Evolutionary conservation across 768 basidiomycete genomes (phyloP).

Genomic region (Exidia glandulosa): DNA sequence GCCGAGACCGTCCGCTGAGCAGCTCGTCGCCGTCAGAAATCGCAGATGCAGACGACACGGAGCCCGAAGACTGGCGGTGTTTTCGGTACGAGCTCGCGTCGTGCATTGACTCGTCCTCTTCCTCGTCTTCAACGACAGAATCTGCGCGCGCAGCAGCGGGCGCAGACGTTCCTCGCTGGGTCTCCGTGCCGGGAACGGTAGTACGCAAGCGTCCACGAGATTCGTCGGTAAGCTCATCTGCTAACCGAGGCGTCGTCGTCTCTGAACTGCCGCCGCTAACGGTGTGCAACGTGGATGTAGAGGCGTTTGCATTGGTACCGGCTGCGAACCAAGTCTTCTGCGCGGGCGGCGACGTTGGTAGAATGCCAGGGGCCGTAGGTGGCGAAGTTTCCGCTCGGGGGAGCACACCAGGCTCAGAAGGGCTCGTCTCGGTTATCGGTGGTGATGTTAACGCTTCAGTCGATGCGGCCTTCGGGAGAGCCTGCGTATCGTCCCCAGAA

Average conservation of each 20-base stretch:
- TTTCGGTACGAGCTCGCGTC: not conserved
- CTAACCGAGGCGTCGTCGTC: not conserved
- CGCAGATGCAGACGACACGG: slow-evolving; percentile 27
- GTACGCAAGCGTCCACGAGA: not conserved
- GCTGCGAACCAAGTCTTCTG: not conserved
- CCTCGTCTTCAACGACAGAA: not conserved
- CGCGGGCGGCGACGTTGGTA: not conserved
- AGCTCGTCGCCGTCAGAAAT: slow-evolving; percentile 32
- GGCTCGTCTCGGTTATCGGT: slow-evolving; percentile 5
- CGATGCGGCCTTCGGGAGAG: not conserved
- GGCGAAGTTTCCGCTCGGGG: not conserved
- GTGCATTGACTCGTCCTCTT: not conserved
- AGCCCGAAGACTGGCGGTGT: not conserved
- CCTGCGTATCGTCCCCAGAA: slow-evolving; percentile 6
- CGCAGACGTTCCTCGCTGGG: not conserved
- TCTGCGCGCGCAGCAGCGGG: not conserved
- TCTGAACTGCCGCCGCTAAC: not conserved
- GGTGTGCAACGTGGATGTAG: not conserved
- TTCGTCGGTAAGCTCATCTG: not conserved
- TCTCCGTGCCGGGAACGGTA: not conserved
- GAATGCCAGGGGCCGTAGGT: not conserved
- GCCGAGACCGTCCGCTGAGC: slow-evolving; percentile 22
- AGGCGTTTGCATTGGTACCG: not conserved
- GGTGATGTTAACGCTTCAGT: slow-evolving; percentile 11
- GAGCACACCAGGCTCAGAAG: not conserved